Base-by-base conservation (phyloP, 495 filamentous ascomycete genomes). In the Aspergillus leporis region DNA sequence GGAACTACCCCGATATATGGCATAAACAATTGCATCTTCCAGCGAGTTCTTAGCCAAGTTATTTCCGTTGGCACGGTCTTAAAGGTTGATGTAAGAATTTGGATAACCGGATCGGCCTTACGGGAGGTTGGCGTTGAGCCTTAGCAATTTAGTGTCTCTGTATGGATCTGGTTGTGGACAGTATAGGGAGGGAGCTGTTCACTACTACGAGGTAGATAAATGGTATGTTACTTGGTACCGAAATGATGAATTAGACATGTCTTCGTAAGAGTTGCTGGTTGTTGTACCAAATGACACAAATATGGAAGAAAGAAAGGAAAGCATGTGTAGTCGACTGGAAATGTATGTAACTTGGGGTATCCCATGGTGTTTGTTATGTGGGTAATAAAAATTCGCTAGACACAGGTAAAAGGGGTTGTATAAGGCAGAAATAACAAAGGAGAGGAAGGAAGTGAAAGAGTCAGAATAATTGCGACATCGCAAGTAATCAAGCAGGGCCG, bases 341-440 rank as follows among this genome's bases (percentile, higher is more conserved):
- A 23, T 25, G 13, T 47, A 55, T 19, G 25, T 56, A 28, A 41
- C 43, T 64, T 58, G 58, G 38, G 62, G 62, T 65, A 65, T 65
- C 58, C 57, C 53, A 64, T 53, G 22, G 40, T 16, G 19, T 21
- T 23, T 47, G 43, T 10, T 22, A 47, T 47, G 43, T 47, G 43
- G 43, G 43, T 21, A 47, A 47, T n/a, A 47, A 9, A n/a, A 23
- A 6, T 23, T 47, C 43, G 43, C 43, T 47, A 23, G 43, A 47
- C 18, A 47, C 55, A 55, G 36, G 3, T 28, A 58, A 23, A 58
- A 25, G 19, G 8, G 18, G 25, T 41, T 18, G 14, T 5, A 47
- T 4, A 47, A 47, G 19, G 18, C 19, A 30, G 34, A 58, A 49
- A 45, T 38, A 22, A 31, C 50, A 34, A 38, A 28, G 25, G 19